Percentiles rank a stretch among this genome's conserved stretches.
phyloP scores from a whole-genome alignment of 2,329 filamentous ascomycete genomes.

The Sporothrix inflata region DNA sequence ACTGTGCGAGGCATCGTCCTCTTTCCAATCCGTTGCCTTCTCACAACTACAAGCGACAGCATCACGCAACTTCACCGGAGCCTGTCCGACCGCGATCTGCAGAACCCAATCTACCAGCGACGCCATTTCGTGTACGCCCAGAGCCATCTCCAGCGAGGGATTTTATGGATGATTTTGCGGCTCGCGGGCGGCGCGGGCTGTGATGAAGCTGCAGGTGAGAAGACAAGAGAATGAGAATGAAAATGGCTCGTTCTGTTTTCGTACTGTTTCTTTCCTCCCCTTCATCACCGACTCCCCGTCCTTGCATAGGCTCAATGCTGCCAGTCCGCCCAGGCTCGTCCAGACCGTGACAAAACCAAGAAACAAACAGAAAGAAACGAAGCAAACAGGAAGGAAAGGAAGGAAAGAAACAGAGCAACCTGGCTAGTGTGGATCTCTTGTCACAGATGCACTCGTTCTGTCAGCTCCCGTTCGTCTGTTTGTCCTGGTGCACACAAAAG shows the following conservation, averaged over 20 bases:
- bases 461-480: neutral
- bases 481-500: neutral
- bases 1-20: neutral
- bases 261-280: no score
- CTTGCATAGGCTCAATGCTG: slow-evolving; percentile 15
- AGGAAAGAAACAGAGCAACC: neutral
- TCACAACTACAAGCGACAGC: neutral
- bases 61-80: neutral
- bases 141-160: neutral
- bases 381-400: neutral
- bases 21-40: neutral
- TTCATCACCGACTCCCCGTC: neutral
- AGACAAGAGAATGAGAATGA: neutral
- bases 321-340: neutral
- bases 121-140: neutral
- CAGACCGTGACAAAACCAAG: neutral
- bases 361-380: neutral
- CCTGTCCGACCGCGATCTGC: slow-evolving; percentile 9
- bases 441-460: neutral
- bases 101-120: neutral
- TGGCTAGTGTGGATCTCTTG: neutral
- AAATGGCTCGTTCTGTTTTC: neutral
- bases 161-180: slow-evolving; percentile 3
- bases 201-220: neutral
- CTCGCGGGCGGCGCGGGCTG: neutral